Evolutionary conservation across 1,284 basidiomycete genomes (phyloP), one percentile per base, ranked within the genome.

Genomic region (Sutorius eximius): DNA sequence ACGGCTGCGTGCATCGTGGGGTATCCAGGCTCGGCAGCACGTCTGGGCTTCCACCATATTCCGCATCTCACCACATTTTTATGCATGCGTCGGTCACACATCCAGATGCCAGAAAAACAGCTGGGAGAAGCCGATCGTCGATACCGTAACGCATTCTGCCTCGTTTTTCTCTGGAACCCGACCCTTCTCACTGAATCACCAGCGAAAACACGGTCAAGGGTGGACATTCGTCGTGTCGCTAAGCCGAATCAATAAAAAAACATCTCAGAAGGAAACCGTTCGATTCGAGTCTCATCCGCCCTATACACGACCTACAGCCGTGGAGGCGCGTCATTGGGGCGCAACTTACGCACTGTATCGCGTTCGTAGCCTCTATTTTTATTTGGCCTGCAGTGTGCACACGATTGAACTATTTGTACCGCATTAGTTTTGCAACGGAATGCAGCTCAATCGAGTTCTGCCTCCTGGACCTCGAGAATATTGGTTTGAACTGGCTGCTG

Each of bases 331-430:
- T 47, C 93, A 95, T 66, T 94, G 87, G 83, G 91, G 88, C 22
- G 92, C 93, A 24, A 90, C 90, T 3, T 94, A 93, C 64, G 91
- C 91, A 29, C 71, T 95, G 52, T 91, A 93, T 72, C 83, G 93
- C 58, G 90, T 93, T 69, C 72, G 89, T 84, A 46, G 37, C 29
- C 46, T 49, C 30, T 18, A 52, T 49, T 47, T 49, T 29, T 15
- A 53, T 36, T 32, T 33, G 24, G 32, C 38, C 24, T 44, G 20
- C 12, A 37, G 11, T 34, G 4, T 42, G 43, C 48, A 33, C 59
- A 52, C 53, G 56, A 55, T 48, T 61, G 42, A 59, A 59, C 27
- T 1, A 12, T 33, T 51, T 55, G 30, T 53, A 51, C 24, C 22
- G 37, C 45, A 46, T 51, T 49, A 93, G 89, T 89, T 93, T 68